Evolutionary conservation across 164 flowering plant species (phyloP), one percentile per base, ranked within the genome.

Genomic region (Umbilicus rupestris): DNA sequence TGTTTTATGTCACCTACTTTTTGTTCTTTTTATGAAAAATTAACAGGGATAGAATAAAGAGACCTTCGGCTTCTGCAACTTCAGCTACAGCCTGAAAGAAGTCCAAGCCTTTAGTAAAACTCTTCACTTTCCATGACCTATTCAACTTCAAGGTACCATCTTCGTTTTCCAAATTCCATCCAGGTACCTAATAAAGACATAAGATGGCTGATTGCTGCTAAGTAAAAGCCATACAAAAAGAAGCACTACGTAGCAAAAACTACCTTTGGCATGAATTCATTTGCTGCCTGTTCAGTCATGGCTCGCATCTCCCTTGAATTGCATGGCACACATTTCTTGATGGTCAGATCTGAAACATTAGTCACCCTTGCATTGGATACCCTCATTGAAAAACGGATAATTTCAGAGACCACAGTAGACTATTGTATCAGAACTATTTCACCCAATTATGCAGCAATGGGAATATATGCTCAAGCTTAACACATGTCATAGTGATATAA

Each of bases 11-110:
- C 37, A 35, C 37, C 0, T 35, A 5, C 37, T 3, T 35, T 5
- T 35, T 35, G 37, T 41, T 41, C 6, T 1, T 41, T 41, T 41
- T 9, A 41, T 41, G 44, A 10, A 41, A 41, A 41, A 41, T 9
- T 41, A 41, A 55, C 12, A 22, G 46, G 33, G 2, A 71, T 41
- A 42, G 28, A 11, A 17, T 17, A 52, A 0, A 58, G 24, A 69
- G 78, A 90, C 97, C 95, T 87, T 94, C 99, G 39, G 87, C 84
- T 82, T 94, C 99, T 30, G 99, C 99, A 72, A 94, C 80, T 69
- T 83, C 81, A 69, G 92, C 97, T 26, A 94, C 85, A 57, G 74
- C 74, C 73, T 87, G 79, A 73, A 94, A 89, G 8, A 94, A 76
- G 30, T 89, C 93, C 75, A 94, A 66, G 28, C 99, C 99, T 82